These are phyloP conservation scores for Saccharomycopsis vini DNA, from an alignment of 805 yeast genomes.

Conservation along the genomic window DNA sequence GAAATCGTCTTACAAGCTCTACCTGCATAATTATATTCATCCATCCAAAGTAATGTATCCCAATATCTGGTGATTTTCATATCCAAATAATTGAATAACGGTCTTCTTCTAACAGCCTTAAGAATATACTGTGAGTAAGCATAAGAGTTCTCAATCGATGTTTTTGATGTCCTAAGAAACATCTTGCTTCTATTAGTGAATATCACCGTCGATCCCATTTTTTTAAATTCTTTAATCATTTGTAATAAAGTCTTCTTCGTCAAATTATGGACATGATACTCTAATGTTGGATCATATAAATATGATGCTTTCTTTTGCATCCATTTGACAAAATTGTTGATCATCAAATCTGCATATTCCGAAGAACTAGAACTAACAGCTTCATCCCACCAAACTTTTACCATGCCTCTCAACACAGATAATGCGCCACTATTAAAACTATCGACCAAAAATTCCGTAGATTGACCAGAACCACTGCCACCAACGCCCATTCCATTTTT, in stretches of 20 bases:
- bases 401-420: constrained; percentile 57
- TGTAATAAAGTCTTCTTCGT: constrained; percentile 78
- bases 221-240: constrained; percentile 47
- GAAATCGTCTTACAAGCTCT: constrained; percentile 34
- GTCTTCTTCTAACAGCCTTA: constrained; percentile 69
- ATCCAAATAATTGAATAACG: constrained; percentile 76
- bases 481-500: constrained; percentile 20
- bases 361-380: constrained; percentile 46
- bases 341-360: constrained; percentile 44
- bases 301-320: constrained; percentile 65
- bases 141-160: constrained; percentile 75
- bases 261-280: constrained; percentile 80
- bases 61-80: constrained; percentile 68
- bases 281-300: constrained; percentile 69
- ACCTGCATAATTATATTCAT: constrained; percentile 81
- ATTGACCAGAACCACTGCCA: constrained; percentile 20
- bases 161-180: constrained; percentile 64
- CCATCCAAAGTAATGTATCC: constrained; percentile 96
- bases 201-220: constrained; percentile 70
- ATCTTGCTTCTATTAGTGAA: constrained; percentile 74
- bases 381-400: constrained; percentile 90
- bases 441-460: constrained; percentile 58
- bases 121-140: constrained; percentile 83
- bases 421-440: constrained; percentile 74
- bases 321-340: constrained; percentile 59